Conservation (phyloP, 1,284 basidiomycete genomes). For the Heterobasidion occidentale region DNA sequence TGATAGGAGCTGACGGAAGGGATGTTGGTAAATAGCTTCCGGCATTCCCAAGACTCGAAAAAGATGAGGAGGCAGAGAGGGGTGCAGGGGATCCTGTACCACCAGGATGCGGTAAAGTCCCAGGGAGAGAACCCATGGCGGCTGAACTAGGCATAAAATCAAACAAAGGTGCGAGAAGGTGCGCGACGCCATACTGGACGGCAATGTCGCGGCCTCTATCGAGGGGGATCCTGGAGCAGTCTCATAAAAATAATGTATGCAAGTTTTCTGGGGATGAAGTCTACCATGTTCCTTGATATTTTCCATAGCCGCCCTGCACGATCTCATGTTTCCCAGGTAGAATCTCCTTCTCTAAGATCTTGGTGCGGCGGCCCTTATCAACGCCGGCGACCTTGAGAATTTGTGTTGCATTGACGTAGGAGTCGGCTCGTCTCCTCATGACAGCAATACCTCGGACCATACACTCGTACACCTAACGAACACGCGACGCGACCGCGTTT, state of each 20-base stretch:
- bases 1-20: conserved; percentile 68
- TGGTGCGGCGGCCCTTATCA: conserved; percentile 93
- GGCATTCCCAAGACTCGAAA: conserved; percentile 22
- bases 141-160: conserved; percentile 82
- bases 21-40: conserved; percentile 43
- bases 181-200: conserved; percentile 81
- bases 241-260: conserved; percentile 8
- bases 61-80: conserved; percentile 46
- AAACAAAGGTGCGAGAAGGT: conserved; percentile 81
- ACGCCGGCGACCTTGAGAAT: conserved; percentile 99
- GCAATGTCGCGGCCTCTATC: conserved; percentile 88
- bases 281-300: conserved; percentile 99
- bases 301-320: conserved; percentile 97
- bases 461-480: conserved; percentile 79
- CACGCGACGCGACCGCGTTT: conserved; percentile 32
- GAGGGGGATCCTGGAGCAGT: conserved; percentile 73
- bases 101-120: conserved; percentile 28
- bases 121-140: conserved; percentile 51
- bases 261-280: conserved; percentile 11
- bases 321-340: conserved; percentile 96
- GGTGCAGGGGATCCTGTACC: conserved; percentile 41
- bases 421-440: conserved; percentile 93
- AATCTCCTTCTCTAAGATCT: conserved; percentile 98
- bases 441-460: conserved; percentile 98
- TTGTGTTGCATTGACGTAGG: conserved; percentile 96